Conservation (phyloP, 176 grass and related monocot species). For the Cenchrus americanus region DNA sequence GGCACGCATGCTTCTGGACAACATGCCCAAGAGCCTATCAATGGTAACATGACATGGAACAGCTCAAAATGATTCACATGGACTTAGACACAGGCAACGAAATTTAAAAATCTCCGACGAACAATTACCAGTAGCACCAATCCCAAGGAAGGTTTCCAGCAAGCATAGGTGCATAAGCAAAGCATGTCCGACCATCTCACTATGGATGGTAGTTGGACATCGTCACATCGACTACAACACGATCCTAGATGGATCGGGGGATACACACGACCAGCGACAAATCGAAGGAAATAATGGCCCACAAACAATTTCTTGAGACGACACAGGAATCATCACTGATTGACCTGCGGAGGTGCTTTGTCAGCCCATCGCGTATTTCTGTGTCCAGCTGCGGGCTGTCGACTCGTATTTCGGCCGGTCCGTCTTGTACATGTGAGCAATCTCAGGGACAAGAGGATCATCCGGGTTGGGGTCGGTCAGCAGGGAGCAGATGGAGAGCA, state of each 20-base stretch:
- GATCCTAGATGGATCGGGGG: conserved; percentile 57
- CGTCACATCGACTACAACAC: conserved; percentile 37
- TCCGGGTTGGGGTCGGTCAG: conserved; percentile 76
- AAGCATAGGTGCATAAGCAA: conserved; percentile 47
- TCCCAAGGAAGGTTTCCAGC: conserved; percentile 19
- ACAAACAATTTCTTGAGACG: conserved; percentile 33
- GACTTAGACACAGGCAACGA: background rate
- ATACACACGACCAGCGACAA: conserved; percentile 51
- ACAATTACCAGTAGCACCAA: conserved; percentile 46
- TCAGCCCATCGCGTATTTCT: conserved; percentile 76
- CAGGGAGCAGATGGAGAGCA: conserved; percentile 75
- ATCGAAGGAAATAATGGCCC: conserved; percentile 52
- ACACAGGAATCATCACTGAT: background rate
- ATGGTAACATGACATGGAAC: background rate
- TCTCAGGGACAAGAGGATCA: conserved; percentile 74
- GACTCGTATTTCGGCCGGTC: conserved; percentile 60
- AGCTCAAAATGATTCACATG: background rate
- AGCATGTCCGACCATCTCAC: conserved; percentile 46
- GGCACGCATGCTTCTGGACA: background rate
- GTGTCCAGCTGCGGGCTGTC: conserved; percentile 74
- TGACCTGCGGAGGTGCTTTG: background rate
- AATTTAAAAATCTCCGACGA: conserved; percentile 33
- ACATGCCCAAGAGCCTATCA: background rate
- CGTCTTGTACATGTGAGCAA: conserved; percentile 77
- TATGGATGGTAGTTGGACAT: conserved; percentile 37